Base-by-base conservation (phyloP, 2,329 filamentous ascomycete genomes). In the Fusarium sp. region DNA sequence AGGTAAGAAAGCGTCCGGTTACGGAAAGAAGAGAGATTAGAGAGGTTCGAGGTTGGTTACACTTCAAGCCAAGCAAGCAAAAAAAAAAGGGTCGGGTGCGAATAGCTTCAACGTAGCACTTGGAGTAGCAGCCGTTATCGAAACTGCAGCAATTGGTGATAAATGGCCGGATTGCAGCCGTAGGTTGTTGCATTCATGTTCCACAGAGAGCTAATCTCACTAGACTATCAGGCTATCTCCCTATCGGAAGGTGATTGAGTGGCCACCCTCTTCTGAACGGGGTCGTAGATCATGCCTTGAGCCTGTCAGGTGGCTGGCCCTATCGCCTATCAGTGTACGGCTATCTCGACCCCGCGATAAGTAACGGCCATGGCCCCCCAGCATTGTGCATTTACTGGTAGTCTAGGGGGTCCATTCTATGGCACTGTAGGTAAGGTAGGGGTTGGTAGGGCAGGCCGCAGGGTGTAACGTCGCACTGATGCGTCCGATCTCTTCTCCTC, bases 101-200 rank as follows among this genome's bases (percentile, higher is more conserved):
- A 70, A 70, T 70, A 70, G 45, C 67, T 70, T 70, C 50, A 69
- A 69, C 66, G 66, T 69, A 68, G 63, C 63, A 68, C 45, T 50
- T 36, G 55, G 18, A 44, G 56, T 58, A 48, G 36, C 66, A 70
- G 39, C 58, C 66, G 67, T 65, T 65, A 70, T 70, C 66, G 14
- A 24, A 8, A 17, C 44, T 30, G 20, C 34, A 50, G 26, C 36
- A 50, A 70, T 70, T 70, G 66, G 67, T 57, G 59, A 70, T 70
- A 70, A 69, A 70, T 70, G 66, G 47, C 67, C 67, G 67, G 66
- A 70, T 70, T 70, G 67, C 13, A 58, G 66, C 67, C 67, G 67
- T 57, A 63, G 66, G 52, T 42, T 70, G 68, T 70, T 70, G 61
- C 68, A 70, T 70, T 38, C 51, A 68, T 68, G 66, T 70, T 58